Evolutionary conservation across 208 protist species (phyloP), one percentile per base, ranked within the genome.

Genomic region (Crithidia thermophila): DNA sequence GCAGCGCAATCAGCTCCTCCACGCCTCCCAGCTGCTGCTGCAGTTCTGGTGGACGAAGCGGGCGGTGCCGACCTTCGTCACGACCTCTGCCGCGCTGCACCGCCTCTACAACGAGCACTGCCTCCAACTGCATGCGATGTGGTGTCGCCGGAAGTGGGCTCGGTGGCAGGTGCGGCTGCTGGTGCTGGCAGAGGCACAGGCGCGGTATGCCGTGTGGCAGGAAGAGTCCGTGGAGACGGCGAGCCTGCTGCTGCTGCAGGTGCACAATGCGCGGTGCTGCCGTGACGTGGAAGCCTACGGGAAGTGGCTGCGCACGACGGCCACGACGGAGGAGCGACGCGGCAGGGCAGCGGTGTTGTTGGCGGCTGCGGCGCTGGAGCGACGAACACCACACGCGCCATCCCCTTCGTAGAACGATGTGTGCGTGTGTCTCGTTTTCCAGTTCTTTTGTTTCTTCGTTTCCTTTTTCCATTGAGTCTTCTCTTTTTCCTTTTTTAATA

Each of bases 21-120:
- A 57, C 30, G 63, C 67, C 18, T 36, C 62, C 10, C 37, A 62
- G 16, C 20, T 69, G 13, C 58, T 77, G 9, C 53, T 74, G 11
- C 56, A 67, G 28, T 77, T 81, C 51, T 71, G 67, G 72, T 47
- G 70, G 43, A 18, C 25, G 4, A 63, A 65, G 66, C 70, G 71
- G 2, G 70, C 69, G 5, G 3, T 74, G 47, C 70, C 72, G 39
- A 52, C 67, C 31, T 69, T 61, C 25, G 72, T 55, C 9, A 49
- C 56, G 25, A 40, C 50, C 46, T 63, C 57, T 1, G 21, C 67
- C n/a, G 43, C 46, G 49, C 28, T 72, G 43, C 69, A 76, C 59
- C 37, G 53, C 11, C 23, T 55, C 1, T 75, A 66, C 42, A 64
- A 60, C 16, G 50, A 63, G 39, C 63, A 70, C 42, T 58, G 66